Evolutionary conservation across 176 grass and related monocot species (phyloP).

Genomic region (Eleusine indica): DNA sequence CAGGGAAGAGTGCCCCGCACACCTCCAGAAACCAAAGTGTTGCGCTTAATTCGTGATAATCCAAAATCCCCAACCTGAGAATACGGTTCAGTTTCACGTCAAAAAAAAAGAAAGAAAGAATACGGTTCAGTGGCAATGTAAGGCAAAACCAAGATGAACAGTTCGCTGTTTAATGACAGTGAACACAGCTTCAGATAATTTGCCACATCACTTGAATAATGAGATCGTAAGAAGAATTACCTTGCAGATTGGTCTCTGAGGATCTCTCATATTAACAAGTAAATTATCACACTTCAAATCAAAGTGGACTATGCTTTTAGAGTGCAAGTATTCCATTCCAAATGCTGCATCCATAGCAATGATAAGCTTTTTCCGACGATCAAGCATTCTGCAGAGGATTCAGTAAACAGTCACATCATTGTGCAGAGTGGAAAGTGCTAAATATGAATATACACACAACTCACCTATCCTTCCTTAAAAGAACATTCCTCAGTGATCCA

Average conservation of each 20-base stretch:
- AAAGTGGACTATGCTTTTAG: slow-evolving; percentile 99
- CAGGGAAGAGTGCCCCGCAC: slow-evolving; percentile 97
- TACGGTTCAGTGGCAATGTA: neutral
- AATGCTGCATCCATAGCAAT: slow-evolving; percentile 99
- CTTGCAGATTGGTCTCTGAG: slow-evolving; percentile 99
- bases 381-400: slow-evolving; percentile 65
- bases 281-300: slow-evolving; percentile 98
- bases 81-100: neutral
- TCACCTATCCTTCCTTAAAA: slow-evolving; percentile 87
- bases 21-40: slow-evolving; percentile 96
- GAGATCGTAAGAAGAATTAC: slow-evolving; percentile 50
- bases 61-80: slow-evolving; percentile 96
- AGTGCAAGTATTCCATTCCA: slow-evolving; percentile 97
- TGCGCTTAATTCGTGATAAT: slow-evolving; percentile 97
- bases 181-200: slow-evolving; percentile 20
- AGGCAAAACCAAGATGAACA: neutral
- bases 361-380: slow-evolving; percentile 83
- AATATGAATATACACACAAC: slow-evolving; percentile 23
- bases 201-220: neutral
- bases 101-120: too few relatives aligned
- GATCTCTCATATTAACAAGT: slow-evolving; percentile 91
- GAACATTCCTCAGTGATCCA: slow-evolving; percentile 93
- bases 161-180: slow-evolving; percentile 24
- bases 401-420: slow-evolving; percentile 45
- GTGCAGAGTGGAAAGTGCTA: slow-evolving; percentile 16